These are phyloP conservation scores for Jacaranda copaia DNA, from an alignment of 257 asterid species.

Conservation along the genomic window DNA sequence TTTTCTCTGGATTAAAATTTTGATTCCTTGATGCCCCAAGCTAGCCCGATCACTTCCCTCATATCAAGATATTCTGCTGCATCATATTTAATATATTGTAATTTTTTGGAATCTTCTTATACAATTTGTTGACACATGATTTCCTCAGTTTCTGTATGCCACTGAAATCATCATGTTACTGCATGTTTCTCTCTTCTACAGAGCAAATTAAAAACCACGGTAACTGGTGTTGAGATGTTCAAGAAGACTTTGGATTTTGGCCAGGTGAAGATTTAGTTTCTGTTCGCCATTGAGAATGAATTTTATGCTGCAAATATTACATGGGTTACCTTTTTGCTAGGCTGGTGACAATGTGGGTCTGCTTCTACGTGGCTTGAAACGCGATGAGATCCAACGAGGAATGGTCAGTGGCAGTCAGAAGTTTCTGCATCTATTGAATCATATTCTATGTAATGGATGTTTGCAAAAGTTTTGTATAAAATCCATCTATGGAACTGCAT, in stretches of 20 bases:
- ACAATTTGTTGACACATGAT: not conserved
- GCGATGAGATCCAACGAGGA: conserved; percentile 91
- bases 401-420: conserved; percentile 63
- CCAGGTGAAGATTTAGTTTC: conserved; percentile 58
- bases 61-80: conserved; percentile 1
- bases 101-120: conserved; percentile 22
- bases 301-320: conserved; percentile 10
- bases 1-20: no score
- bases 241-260: conserved; percentile 93
- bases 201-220: conserved; percentile 86
- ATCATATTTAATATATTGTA: not conserved
- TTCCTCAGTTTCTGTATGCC: conserved; percentile 3
- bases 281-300: not conserved
- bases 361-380: conserved; percentile 94
- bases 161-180: conserved; percentile 21
- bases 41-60: not conserved
- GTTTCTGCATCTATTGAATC: not conserved
- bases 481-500: not conserved
- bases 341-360: conserved; percentile 99
- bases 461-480: not conserved
- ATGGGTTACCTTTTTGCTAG: conserved; percentile 47
- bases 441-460: no score
- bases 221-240: conserved; percentile 99
- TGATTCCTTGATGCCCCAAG: not conserved
- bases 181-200: conserved; percentile 41